A percentile compares a stretch with the other conserved stretches of the same genome.
phyloP scores from a whole-genome alignment of 768 basidiomycete genomes.

The Krasilnikovozyma curviuscula region DNA sequence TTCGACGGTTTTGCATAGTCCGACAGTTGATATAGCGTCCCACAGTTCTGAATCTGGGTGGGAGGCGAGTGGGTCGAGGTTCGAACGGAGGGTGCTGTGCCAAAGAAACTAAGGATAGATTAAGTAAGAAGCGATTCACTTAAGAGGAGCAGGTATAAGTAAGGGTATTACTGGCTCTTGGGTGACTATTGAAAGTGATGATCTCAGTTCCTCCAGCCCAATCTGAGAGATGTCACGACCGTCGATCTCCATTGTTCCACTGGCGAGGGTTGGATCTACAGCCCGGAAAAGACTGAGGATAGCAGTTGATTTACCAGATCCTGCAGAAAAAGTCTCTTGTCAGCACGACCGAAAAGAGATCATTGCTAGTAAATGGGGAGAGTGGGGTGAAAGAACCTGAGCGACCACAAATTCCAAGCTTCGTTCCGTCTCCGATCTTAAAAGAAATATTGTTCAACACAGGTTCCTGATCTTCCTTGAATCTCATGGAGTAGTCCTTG shows the following conservation, averaged over 20 bases:
- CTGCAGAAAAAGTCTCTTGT: too few relatives aligned
- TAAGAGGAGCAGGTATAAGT: too few relatives aligned
- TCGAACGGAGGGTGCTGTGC: slow-evolving; percentile 13
- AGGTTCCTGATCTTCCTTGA: too few relatives aligned
- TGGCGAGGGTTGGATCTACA: slow-evolving; percentile 9
- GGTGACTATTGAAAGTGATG: too few relatives aligned
- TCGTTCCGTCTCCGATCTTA: slow-evolving; percentile 8
- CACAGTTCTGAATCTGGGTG: slow-evolving; percentile 15
- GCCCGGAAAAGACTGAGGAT: slow-evolving; percentile 16
- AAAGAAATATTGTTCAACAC: slow-evolving; percentile 12
- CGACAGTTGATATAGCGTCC: slow-evolving; percentile 10
- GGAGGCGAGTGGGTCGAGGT: slow-evolving; percentile 14
- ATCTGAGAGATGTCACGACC: slow-evolving; percentile 12
- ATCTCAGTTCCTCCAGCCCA: slow-evolving; percentile 5
- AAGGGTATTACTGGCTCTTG: too few relatives aligned
- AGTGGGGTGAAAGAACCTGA: background rate
- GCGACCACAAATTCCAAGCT: slow-evolving; percentile 16
- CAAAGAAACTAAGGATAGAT: too few relatives aligned
- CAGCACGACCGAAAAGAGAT: background rate
- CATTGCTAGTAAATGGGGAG: too few relatives aligned
- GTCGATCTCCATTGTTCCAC: slow-evolving; percentile 12
- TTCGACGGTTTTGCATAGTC: background rate
- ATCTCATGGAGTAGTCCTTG: too few relatives aligned
- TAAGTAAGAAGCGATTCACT: too few relatives aligned
- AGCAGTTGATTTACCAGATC: slow-evolving; percentile 16